phyloP scores from a whole-genome alignment of 1,139 yeast species.

The Debaryomycetaceae sp. region DNA sequence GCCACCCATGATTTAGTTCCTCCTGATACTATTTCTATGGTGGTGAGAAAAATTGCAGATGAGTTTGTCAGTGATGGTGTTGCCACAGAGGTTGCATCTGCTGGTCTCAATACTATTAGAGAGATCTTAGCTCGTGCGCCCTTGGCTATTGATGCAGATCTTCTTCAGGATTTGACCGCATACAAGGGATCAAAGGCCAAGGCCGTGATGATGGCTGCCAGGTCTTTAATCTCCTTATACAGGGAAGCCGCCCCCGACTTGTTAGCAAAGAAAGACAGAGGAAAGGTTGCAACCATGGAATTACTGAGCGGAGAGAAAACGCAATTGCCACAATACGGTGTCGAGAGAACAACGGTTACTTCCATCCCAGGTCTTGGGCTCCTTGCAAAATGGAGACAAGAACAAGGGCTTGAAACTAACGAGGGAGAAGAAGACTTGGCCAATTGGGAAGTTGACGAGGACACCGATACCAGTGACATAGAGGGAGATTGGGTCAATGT shows the following conservation, averaged over 20 bases:
- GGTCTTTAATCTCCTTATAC: constrained; percentile 79
- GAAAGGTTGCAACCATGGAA: constrained; percentile 84
- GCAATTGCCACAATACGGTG: constrained; percentile 70
- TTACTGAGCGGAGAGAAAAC: constrained; percentile 51
- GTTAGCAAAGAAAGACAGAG: constrained; percentile 87
- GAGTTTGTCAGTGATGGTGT: constrained; percentile 98
- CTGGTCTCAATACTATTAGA: constrained; percentile 92
- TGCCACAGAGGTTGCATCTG: constrained; percentile 95
- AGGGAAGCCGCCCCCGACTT: constrained; percentile 96
- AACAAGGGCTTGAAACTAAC: constrained; percentile 50
- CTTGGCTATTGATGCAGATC: constrained; percentile 80
- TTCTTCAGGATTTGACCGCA: constrained; percentile 83
- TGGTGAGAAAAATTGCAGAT: constrained; percentile 89
- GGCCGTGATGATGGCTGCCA: constrained; percentile 92
- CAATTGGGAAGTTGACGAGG: constrained; percentile 46
- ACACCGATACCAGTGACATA: constrained; percentile 45
- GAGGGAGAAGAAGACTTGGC: constrained; percentile 38
- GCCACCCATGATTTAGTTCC: constrained; percentile 96
- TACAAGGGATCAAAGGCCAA: constrained; percentile 92
- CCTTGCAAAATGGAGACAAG: constrained; percentile 82
- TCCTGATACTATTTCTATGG: constrained; percentile 78
- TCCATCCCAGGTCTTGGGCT: constrained; percentile 90
- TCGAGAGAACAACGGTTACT: constrained; percentile 53
- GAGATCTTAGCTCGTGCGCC: constrained; percentile 94
- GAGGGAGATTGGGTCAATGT: constrained; percentile 63